phyloP scores from a whole-genome alignment of 805 yeast species.

The Jamesozyma gamospora region DNA sequence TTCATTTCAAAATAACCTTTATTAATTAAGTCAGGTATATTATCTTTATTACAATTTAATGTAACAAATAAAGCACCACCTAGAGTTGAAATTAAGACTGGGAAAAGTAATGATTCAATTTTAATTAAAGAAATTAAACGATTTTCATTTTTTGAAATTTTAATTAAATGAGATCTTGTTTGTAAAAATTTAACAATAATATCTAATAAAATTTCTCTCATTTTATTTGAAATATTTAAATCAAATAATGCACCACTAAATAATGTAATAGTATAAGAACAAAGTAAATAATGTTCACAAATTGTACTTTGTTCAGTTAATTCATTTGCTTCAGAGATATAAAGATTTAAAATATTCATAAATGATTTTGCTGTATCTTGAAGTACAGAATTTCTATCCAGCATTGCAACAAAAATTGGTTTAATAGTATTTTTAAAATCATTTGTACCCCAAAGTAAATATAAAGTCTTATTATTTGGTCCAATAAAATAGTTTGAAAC shows the following conservation, averaged over 20 bases:
- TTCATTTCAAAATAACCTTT: slow-evolving; percentile 7
- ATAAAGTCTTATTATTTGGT: slow-evolving; percentile 3
- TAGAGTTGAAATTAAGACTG: slow-evolving; percentile 28
- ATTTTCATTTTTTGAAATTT: slow-evolving; percentile 17
- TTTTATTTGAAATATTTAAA: slow-evolving; percentile 19
- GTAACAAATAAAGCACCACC: slow-evolving; percentile 43
- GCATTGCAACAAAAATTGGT: slow-evolving; percentile 31
- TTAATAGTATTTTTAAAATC: slow-evolving; percentile 14
- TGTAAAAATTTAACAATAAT: slow-evolving; percentile 32
- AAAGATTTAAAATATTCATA: slow-evolving; percentile 18
- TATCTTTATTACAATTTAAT: slow-evolving; percentile 32
- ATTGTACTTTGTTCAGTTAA: neutral
- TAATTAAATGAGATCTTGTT: slow-evolving; percentile 23
- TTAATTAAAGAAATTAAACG: slow-evolving; percentile 12
- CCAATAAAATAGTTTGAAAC: slow-evolving; percentile 11
- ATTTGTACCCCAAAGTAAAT: slow-evolving; percentile 6
- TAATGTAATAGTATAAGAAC: slow-evolving; percentile 29
- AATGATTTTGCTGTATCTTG: slow-evolving; percentile 29
- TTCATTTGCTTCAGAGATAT: slow-evolving; percentile 6
- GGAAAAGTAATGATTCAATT: slow-evolving; percentile 22
- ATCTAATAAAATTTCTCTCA: slow-evolving; percentile 29
- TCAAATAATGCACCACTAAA: slow-evolving; percentile 28
- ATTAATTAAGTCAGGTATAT: slow-evolving; percentile 7
- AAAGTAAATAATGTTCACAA: slow-evolving; percentile 8
- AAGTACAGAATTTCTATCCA: slow-evolving; percentile 29